These are phyloP conservation scores for Adansonia madagascariensis DNA, from an alignment of 441 rosid species.

Conservation along the genomic window DNA sequence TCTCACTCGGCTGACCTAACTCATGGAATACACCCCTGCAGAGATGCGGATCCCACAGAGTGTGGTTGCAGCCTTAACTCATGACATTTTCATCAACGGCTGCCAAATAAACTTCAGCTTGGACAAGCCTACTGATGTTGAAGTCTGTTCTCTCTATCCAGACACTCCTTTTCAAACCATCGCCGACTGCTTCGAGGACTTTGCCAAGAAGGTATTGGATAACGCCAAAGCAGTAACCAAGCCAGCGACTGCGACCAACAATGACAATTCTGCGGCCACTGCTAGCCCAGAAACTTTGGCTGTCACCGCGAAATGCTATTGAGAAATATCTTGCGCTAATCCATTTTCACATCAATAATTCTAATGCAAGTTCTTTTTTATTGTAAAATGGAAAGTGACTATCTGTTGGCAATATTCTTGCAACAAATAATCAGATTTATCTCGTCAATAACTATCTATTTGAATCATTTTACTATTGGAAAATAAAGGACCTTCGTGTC, in stretches of 20 bases:
- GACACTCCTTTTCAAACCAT: conserved; percentile 38
- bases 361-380: not conserved
- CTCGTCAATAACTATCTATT: no score
- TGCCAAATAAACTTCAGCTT: conserved; percentile 45
- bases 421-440: not conserved
- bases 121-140: conserved; percentile 37
- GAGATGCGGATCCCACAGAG: conserved; percentile 49
- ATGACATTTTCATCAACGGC: conserved; percentile 53
- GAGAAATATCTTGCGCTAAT: not conserved
- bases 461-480: not conserved
- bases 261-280: conserved; percentile 14
- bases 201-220: conserved; percentile 29
- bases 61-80: conserved; percentile 52
- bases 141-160: conserved; percentile 42
- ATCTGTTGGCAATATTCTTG: not conserved
- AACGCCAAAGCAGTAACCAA: conserved; percentile 21
- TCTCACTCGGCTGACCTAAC: no score
- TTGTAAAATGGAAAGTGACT: not conserved
- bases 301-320: conserved; percentile 37
- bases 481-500: not conserved
- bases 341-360: not conserved
- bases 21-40: conserved; percentile 13
- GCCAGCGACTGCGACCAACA: conserved; percentile 11
- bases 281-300: conserved; percentile 34
- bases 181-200: conserved; percentile 46